A percentile compares a stretch with the other conserved stretches of the same genome.
These are phyloP conservation scores for Cutaneotrichosporon cavernicola DNA, from an alignment of 1,284 basidiomycete genomes.

Conservation along the genomic window DNA sequence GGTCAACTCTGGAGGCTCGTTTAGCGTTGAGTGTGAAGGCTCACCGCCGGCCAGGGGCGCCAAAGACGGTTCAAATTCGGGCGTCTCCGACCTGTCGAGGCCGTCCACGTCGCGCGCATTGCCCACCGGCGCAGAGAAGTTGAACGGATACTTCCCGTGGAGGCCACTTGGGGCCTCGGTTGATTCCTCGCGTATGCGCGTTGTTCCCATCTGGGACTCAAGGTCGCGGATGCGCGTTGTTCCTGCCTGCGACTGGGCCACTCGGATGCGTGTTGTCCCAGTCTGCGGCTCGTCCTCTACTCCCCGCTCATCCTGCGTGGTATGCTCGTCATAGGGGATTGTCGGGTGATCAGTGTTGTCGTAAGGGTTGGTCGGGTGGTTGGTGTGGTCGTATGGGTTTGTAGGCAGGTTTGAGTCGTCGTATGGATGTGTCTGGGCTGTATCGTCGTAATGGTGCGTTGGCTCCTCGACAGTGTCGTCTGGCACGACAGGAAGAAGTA, in stretches of 20 bases:
- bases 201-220: background rate
- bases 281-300: background rate
- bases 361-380: background rate
- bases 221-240: background rate
- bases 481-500: background rate
- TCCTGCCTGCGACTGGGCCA: background rate
- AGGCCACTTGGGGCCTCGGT: conserved; percentile 12
- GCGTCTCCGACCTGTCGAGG: conserved; percentile 8
- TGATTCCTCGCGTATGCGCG: background rate
- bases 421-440: background rate
- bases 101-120: background rate
- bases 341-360: background rate
- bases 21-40: conserved; percentile 37
- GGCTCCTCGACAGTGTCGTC: conserved; percentile 9
- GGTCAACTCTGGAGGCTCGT: conserved; percentile 52
- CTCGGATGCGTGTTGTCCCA: background rate
- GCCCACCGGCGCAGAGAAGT: conserved; percentile 63
- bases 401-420: background rate
- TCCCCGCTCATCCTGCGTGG: background rate
- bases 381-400: background rate
- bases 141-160: conserved; percentile 62
- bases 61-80: conserved; percentile 13
- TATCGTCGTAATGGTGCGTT: background rate
- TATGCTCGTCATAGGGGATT: background rate
- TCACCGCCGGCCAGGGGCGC: conserved; percentile 31